These are phyloP conservation scores for Cicer chorassanicum DNA, from an alignment of 306 rosid genomes.

Conservation along the genomic window DNA sequence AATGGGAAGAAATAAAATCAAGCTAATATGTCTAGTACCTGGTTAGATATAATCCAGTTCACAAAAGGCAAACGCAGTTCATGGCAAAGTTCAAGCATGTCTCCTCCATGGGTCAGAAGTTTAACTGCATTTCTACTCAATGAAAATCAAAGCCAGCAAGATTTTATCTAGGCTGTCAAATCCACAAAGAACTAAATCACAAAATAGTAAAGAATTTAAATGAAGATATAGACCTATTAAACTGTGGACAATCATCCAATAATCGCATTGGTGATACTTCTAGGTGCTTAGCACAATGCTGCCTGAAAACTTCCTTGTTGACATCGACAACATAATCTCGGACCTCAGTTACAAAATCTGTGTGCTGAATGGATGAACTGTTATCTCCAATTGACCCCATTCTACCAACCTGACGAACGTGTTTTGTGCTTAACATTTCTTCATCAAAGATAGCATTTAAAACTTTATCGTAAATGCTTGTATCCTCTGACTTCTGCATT, in stretches of 20 bases:
- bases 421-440: slow-evolving; percentile 67
- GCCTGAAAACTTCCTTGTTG: slow-evolving; percentile 73
- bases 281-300: slow-evolving; percentile 86
- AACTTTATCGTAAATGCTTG: slow-evolving; percentile 82
- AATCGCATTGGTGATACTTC: slow-evolving; percentile 74
- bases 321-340: slow-evolving; percentile 81
- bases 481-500: slow-evolving; percentile 89
- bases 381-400: slow-evolving; percentile 56
- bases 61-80: slow-evolving; percentile 90
- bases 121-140: slow-evolving; percentile 81
- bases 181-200: slow-evolving; percentile 21
- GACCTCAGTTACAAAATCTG: slow-evolving; percentile 76
- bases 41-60: slow-evolving; percentile 74
- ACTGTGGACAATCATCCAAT: slow-evolving; percentile 73
- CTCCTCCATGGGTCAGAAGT: slow-evolving; percentile 93
- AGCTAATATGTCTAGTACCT: slow-evolving; percentile 58
- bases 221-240: slow-evolving; percentile 66
- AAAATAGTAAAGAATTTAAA: slow-evolving; percentile 38
- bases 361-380: slow-evolving; percentile 62
- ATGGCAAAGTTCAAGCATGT: slow-evolving; percentile 89
- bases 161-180: slow-evolving; percentile 31
- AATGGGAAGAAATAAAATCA: slow-evolving; percentile 22
- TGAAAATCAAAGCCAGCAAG: slow-evolving; percentile 47
- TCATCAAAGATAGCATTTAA: slow-evolving; percentile 85
- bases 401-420: slow-evolving; percentile 58